Evolutionary conservation across 805 yeast species (phyloP).

Genomic region (Yamadazyma insecticola): DNA sequence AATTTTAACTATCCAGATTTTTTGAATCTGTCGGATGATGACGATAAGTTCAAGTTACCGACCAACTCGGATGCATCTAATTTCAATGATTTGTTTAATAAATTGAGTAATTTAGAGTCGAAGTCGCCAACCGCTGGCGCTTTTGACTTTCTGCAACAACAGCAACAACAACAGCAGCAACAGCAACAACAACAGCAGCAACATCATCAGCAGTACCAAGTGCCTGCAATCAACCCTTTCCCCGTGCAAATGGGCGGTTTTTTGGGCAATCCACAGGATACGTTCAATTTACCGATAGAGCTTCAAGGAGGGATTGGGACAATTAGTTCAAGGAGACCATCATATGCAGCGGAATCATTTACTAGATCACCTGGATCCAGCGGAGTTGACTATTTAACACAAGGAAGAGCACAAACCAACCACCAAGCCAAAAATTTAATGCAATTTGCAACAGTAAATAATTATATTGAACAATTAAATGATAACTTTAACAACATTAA

Average conservation of each 20-base stretch:
- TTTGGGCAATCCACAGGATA: constrained; percentile 12
- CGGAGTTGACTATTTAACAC: neutral
- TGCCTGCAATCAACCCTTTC: constrained; percentile 10
- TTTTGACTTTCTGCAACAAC: too few species aligned
- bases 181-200: too few species aligned
- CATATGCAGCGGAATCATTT: constrained; percentile 65
- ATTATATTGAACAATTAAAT: constrained; percentile 20
- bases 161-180: neutral
- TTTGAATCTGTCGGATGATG: constrained; percentile 14
- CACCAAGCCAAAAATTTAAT: constrained; percentile 6
- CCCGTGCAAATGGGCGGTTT: constrained; percentile 7
- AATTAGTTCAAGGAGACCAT: constrained; percentile 66
- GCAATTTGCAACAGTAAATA: constrained; percentile 11
- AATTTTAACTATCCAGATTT: constrained; percentile 34
- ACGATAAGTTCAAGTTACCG: constrained; percentile 9
- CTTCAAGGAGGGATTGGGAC: constrained; percentile 62
- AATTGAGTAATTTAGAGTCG: constrained; percentile 16
- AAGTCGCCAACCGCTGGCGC: too few species aligned
- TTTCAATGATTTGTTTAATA: constrained; percentile 21
- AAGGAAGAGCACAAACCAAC: neutral
- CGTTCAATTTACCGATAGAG: constrained; percentile 51
- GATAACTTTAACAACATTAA: constrained; percentile 27
- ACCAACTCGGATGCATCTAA: constrained; percentile 9
- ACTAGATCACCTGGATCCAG: constrained; percentile 25
- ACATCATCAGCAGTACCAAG: neutral